A percentile compares a stretch with the other conserved stretches of the same genome.
These are phyloP conservation scores for Ormosia semicastrata DNA, from an alignment of 306 rosid species.

Conservation along the genomic window DNA sequence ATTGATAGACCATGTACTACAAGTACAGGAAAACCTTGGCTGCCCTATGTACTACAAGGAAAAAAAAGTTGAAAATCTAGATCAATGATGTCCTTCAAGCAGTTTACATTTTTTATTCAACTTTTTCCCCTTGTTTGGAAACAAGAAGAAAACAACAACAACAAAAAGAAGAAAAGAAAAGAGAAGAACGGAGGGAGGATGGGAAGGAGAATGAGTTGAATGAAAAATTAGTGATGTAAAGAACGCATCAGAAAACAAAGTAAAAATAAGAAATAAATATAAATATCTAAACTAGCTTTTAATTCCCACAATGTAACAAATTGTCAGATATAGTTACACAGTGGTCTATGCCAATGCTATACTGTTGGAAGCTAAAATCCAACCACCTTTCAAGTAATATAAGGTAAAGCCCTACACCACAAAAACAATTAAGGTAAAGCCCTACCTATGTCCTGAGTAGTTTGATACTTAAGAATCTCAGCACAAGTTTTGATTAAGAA, in stretches of 20 bases:
- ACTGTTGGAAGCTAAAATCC: conserved; percentile 19
- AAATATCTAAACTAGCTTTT: conserved; percentile 1
- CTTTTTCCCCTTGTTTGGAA: too few relatives aligned
- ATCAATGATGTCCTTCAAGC: too few relatives aligned
- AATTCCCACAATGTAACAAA: conserved; percentile 25
- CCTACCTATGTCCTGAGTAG: conserved; percentile 10
- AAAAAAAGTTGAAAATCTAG: too few relatives aligned
- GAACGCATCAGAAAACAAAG: background rate
- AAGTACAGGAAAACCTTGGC: too few relatives aligned
- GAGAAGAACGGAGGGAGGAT: background rate
- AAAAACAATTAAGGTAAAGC: conserved; percentile 19
- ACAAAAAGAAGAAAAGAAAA: too few relatives aligned
- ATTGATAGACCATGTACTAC: too few relatives aligned
- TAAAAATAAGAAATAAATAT: background rate
- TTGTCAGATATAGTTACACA: conserved; percentile 27
- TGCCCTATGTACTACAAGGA: too few relatives aligned
- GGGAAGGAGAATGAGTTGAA: background rate
- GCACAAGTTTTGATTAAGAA: conserved; percentile 12
- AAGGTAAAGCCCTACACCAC: conserved; percentile 5
- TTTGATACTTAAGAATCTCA: conserved; percentile 21
- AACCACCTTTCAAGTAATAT: conserved; percentile 9
- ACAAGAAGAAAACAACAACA: too few relatives aligned
- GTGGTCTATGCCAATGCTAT: conserved; percentile 22
- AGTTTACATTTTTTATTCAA: too few relatives aligned
- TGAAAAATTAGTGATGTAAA: background rate